Percentiles rank a stretch among this genome's conserved stretches.
These are phyloP conservation scores for Phytopythium montanum DNA, from an alignment of 352 stramenopile genomes.

Conservation along the genomic window DNA sequence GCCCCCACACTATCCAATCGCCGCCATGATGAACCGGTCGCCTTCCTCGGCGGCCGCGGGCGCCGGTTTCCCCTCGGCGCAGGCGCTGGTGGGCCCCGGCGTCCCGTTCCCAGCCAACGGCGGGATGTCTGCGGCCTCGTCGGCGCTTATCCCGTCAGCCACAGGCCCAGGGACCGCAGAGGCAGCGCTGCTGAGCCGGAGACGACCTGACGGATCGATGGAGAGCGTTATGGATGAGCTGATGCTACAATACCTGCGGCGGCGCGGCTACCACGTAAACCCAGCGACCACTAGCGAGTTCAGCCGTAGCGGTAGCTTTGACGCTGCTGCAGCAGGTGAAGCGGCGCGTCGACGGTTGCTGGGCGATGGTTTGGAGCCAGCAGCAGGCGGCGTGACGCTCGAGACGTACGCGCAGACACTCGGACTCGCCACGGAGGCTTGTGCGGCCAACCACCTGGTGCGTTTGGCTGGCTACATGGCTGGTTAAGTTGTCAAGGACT, in stretches of 20 bases:
- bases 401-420: conserved; percentile 60
- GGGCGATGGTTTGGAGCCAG: conserved; percentile 13
- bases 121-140: conserved; percentile 4
- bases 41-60: background rate
- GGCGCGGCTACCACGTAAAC: conserved; percentile 48
- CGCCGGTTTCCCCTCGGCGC: background rate
- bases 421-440: conserved; percentile 66
- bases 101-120: conserved; percentile 14
- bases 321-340: conserved; percentile 5
- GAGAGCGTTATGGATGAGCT: conserved; percentile 59
- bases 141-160: background rate
- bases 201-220: conserved; percentile 6
- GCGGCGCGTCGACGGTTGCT: conserved; percentile 29
- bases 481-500: no score
- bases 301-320: background rate
- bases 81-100: background rate
- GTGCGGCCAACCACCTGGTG: conserved; percentile 72
- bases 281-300: background rate
- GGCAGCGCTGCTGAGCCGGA: background rate
- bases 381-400: conserved; percentile 31
- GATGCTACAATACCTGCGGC: conserved; percentile 64
- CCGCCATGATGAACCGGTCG: background rate
- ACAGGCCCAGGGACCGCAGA: background rate
- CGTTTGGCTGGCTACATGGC: background rate
- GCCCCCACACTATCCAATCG: conserved; percentile 5